Evolutionary conservation across 345 rosid species (phyloP).

Genomic region (Citrus medica): DNA sequence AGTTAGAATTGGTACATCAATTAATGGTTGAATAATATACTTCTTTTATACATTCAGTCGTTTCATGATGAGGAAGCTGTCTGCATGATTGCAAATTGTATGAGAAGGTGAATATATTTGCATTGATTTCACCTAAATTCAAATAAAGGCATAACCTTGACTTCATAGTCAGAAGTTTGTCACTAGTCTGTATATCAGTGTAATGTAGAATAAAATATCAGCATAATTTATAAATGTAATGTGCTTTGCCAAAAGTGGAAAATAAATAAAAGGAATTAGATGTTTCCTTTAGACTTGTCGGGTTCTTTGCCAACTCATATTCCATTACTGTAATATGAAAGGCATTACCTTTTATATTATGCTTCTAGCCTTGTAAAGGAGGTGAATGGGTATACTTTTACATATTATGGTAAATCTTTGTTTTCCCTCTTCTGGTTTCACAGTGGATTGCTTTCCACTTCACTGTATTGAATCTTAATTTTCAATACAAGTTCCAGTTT

Average conservation of each 20-base stretch:
- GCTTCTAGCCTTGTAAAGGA: no score
- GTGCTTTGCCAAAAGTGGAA: background rate
- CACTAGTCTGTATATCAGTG: background rate
- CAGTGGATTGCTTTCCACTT: no score
- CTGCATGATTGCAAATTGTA: background rate
- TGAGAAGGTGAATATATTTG: slow-evolving; percentile 4
- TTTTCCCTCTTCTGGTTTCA: no score
- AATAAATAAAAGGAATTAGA: slow-evolving; percentile 5
- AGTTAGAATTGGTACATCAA: background rate
- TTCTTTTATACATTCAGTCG: background rate
- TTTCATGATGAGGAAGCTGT: slow-evolving; percentile 4
- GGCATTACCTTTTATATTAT: no score
- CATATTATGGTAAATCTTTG: no score
- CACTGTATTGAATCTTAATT: no score
- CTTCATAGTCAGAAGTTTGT: background rate
- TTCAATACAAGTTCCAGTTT: background rate
- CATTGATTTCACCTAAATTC: background rate
- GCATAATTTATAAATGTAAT: background rate
- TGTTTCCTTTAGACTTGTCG: background rate
- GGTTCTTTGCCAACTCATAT: background rate
- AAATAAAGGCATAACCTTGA: background rate
- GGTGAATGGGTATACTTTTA: no score
- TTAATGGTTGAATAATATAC: background rate
- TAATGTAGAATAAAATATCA: background rate
- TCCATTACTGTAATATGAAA: background rate